A percentile compares a stretch with the other conserved stretches of the same genome.
Conservation (phyloP, 768 basidiomycete genomes). For the Amanita exitialis region DNA sequence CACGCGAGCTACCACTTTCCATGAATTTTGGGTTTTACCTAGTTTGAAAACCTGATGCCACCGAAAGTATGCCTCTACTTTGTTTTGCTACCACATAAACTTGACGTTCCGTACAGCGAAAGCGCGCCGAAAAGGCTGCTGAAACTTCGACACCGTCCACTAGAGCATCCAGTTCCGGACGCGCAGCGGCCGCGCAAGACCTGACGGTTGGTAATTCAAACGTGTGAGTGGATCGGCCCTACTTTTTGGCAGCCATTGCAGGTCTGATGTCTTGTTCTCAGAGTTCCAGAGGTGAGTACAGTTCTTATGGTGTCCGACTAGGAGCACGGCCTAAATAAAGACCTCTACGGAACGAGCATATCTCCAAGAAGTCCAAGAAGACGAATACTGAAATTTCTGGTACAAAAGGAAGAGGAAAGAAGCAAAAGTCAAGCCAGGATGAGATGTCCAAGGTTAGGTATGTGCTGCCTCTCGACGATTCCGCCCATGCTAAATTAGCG, state of each 20-base stretch:
- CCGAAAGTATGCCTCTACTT: slow-evolving; percentile 20
- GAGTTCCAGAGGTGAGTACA: neutral
- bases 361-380: slow-evolving; percentile 30
- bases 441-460: neutral
- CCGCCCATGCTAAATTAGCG: neutral
- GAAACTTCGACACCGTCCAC: slow-evolving; percentile 25
- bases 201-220: slow-evolving; percentile 6
- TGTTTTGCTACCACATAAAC: neutral
- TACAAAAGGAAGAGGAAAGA: slow-evolving; percentile 8
- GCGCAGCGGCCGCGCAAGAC: slow-evolving; percentile 7
- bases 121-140: slow-evolving; percentile 36
- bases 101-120: slow-evolving; percentile 32
- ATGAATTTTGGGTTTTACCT: slow-evolving; percentile 1
- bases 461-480: neutral
- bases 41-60: slow-evolving; percentile 19
- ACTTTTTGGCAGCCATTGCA: neutral
- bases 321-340: neutral
- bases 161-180: slow-evolving; percentile 36
- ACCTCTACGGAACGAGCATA: neutral
- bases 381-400: slow-evolving; percentile 10
- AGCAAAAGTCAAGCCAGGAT: slow-evolving; percentile 2
- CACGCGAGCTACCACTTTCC: slow-evolving; percentile 13
- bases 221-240: neutral
- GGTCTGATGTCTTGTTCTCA: neutral
- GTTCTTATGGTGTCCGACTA: neutral